These are phyloP conservation scores for Diaporthe sp. DNA, from an alignment of 2,329 filamentous ascomycete genomes.

Conservation along the genomic window DNA sequence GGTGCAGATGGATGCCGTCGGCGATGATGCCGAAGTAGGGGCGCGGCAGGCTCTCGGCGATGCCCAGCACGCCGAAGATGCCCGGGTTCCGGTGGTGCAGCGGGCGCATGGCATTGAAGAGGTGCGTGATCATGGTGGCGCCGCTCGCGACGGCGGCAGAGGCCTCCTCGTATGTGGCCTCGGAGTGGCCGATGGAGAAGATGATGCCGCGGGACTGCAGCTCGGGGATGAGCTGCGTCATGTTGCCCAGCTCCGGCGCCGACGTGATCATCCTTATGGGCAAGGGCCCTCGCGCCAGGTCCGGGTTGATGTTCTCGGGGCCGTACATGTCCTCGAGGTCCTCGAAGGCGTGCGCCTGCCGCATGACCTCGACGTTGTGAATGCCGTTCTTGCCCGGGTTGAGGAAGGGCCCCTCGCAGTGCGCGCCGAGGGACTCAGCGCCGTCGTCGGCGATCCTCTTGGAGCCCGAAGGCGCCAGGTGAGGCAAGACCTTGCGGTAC, in stretches of 20 bases:
- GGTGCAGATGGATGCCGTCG: conserved; percentile 91
- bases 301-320: conserved; percentile 70
- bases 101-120: conserved; percentile 95
- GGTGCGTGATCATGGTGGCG: conserved; percentile 90
- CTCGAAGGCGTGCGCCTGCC: conserved; percentile 71
- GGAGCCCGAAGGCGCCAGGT: conserved; percentile 79
- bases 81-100: conserved; percentile 93
- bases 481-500: conserved; percentile 84
- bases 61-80: conserved; percentile 87
- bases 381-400: conserved; percentile 87
- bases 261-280: conserved; percentile 86
- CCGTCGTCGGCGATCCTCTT: conserved; percentile 74
- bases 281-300: conserved; percentile 52
- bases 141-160: conserved; percentile 79
- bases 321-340: conserved; percentile 83
- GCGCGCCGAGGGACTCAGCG: conserved; percentile 88
- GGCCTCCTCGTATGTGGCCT: conserved; percentile 88
- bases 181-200: conserved; percentile 87
- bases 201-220: conserved; percentile 77
- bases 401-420: conserved; percentile 92
- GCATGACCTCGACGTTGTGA: conserved; percentile 82
- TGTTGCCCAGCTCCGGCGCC: conserved; percentile 83
- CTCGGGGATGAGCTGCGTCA: conserved; percentile 77
- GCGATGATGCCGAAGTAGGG: conserved; percentile 92
- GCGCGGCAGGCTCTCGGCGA: conserved; percentile 67